These are phyloP conservation scores for Thoreauomyces humboldtii DNA, from an alignment of 192 early-diverging fungal species.

Conservation along the genomic window DNA sequence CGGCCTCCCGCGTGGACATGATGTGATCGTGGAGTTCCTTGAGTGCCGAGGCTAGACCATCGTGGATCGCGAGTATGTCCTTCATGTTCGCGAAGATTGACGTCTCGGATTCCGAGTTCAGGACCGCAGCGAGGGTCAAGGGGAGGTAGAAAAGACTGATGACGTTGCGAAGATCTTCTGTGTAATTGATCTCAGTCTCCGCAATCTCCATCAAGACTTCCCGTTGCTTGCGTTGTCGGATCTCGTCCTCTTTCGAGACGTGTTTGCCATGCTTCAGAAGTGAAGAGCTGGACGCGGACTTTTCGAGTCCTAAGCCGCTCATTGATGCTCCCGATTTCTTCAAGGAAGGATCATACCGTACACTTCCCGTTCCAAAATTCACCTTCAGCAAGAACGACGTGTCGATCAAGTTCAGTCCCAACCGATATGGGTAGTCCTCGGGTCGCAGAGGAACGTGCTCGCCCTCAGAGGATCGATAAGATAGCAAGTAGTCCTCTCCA, in stretches of 20 bases:
- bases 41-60: slow-evolving; percentile 4
- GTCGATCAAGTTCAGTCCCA: slow-evolving; percentile 24
- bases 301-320: too few relatives aligned
- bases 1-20: neutral
- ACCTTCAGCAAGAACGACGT: slow-evolving; percentile 20
- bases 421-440: slow-evolving; percentile 22
- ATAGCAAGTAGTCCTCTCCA: slow-evolving; percentile 36
- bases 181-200: slow-evolving; percentile 42
- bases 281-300: too few relatives aligned
- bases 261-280: too few relatives aligned
- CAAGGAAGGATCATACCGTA: neutral
- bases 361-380: slow-evolving; percentile 24
- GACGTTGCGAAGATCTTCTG: slow-evolving; percentile 35
- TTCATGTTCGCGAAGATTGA: slow-evolving; percentile 42
- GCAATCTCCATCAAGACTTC: slow-evolving; percentile 38
- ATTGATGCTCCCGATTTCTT: neutral
- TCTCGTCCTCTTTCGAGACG: slow-evolving; percentile 22
- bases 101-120: neutral
- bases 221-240: slow-evolving; percentile 27
- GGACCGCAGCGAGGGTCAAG: slow-evolving; percentile 15
- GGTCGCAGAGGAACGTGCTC: slow-evolving; percentile 34
- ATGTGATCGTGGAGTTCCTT: neutral
- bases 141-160: slow-evolving; percentile 34
- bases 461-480: slow-evolving; percentile 25
- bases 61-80: slow-evolving; percentile 37